Conservation (phyloP, 2,329 filamentous ascomycete genomes). For the Fusarium buxicola region DNA sequence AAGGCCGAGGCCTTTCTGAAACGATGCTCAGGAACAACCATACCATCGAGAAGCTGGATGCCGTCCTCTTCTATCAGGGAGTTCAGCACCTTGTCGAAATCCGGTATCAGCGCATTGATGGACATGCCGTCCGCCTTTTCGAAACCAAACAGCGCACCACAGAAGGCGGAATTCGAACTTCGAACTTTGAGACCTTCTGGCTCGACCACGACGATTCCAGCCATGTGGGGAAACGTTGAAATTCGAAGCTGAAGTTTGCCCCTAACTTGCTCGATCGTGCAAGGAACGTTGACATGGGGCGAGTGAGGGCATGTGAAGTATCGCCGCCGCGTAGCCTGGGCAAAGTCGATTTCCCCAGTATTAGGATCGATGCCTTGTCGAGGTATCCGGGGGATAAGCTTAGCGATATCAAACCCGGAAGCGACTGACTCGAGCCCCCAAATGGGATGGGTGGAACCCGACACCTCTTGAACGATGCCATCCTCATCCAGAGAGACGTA, state of each 20-base stretch:
- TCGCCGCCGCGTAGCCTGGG: constrained; percentile 75
- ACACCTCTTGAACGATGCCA: constrained; percentile 75
- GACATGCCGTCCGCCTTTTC: constrained; percentile 83
- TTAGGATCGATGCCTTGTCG: constrained; percentile 77
- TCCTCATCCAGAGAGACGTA: constrained; percentile 81
- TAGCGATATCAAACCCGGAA: constrained; percentile 78
- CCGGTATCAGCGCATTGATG: constrained; percentile 84
- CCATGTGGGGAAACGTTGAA: constrained; percentile 96
- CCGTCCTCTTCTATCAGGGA: constrained; percentile 89
- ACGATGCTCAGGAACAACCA: constrained; percentile 95
- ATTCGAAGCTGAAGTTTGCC: constrained; percentile 80
- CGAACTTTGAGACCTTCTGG: constrained; percentile 81
- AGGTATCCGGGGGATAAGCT: constrained; percentile 85
- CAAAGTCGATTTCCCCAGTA: constrained; percentile 81
- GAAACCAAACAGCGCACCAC: constrained; percentile 90
- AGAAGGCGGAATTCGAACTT: constrained; percentile 96
- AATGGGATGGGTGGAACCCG: constrained; percentile 84
- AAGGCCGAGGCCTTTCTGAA: constrained; percentile 91
- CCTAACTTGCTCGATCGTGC: constrained; percentile 79
- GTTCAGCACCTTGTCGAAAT: constrained; percentile 85
- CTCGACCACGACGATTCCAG: constrained; percentile 94
- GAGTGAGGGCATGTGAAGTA: constrained; percentile 88
- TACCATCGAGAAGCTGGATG: constrained; percentile 86
- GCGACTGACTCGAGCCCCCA: constrained; percentile 80
- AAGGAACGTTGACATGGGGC: constrained; percentile 83